phyloP scores from a whole-genome alignment of 495 filamentous ascomycete genomes.

The Aspergillus egyptiacus region DNA sequence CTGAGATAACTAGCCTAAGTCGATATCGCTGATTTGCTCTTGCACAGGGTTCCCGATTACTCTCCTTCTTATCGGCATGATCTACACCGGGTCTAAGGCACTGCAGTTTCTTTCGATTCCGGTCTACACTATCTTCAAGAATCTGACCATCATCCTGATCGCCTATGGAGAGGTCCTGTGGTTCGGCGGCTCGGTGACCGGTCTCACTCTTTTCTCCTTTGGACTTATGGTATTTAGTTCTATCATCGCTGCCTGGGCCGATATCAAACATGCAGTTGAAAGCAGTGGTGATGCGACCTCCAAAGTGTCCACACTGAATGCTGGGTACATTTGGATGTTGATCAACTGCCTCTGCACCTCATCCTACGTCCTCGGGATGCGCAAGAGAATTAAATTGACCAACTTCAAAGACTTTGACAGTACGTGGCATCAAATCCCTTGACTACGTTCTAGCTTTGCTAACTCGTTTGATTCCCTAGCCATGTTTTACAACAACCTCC shows the following conservation, averaged over 20 bases:
- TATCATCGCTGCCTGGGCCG: constrained; percentile 93
- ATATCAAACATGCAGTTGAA: constrained; percentile 82
- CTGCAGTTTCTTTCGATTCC: constrained; percentile 95
- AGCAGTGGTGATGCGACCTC: constrained; percentile 56
- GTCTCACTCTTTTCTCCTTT: constrained; percentile 88
- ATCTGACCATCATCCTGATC: constrained; percentile 97
- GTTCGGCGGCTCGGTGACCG: constrained; percentile 92
- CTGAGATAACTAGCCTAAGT: not conserved
- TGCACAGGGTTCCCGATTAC: constrained; percentile 91
- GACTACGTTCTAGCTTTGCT: constrained; percentile 24
- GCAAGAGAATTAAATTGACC: constrained; percentile 98
- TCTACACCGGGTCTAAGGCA: constrained; percentile 95
- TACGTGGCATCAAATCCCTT: constrained; percentile 45
- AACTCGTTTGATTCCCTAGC: constrained; percentile 46
- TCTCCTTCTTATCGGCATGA: constrained; percentile 95
- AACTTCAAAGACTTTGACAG: constrained; percentile 99
- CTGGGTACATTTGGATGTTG: constrained; percentile 97
- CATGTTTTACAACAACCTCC: constrained; percentile 99
- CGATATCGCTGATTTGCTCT: constrained; percentile 16
- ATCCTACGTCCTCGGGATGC: constrained; percentile 85
- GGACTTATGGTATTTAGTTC: constrained; percentile 96
- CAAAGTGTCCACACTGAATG: constrained; percentile 82
- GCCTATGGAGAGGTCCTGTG: constrained; percentile 98
- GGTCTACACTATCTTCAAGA: constrained; percentile 99
- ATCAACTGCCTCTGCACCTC: constrained; percentile 96